These are phyloP conservation scores for Quercus ilex DNA, from an alignment of 306 rosid genomes.

Conservation along the genomic window DNA sequence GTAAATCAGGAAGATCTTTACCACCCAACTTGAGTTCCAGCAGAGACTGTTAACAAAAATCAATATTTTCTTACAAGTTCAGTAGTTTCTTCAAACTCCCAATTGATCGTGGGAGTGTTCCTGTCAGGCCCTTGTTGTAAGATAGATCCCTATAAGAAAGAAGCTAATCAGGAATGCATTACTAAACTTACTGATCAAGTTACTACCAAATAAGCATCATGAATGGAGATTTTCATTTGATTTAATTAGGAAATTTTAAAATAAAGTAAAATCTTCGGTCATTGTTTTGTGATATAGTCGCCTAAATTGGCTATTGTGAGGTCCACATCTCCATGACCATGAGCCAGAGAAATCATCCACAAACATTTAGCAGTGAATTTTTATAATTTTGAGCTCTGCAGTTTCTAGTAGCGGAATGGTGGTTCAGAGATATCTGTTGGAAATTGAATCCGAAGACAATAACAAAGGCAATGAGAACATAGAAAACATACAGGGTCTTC, in stretches of 20 bases:
- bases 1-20: neutral
- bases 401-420: no score
- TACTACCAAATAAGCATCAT: neutral
- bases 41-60: neutral
- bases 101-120: constrained; percentile 45
- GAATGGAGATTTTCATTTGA: neutral
- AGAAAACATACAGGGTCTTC: constrained; percentile 40
- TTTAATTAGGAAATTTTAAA: neutral
- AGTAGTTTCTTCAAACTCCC: constrained; percentile 50
- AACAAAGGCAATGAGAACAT: neutral
- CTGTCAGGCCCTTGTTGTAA: constrained; percentile 42
- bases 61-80: constrained; percentile 40
- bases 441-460: no score
- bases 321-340: no score
- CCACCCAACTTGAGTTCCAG: no score
- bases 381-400: no score
- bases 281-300: no score
- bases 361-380: no score
- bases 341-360: no score
- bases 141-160: constrained; percentile 58
- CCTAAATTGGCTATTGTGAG: no score
- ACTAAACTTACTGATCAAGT: neutral
- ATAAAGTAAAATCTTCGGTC: neutral
- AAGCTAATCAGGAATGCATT: constrained; percentile 10
- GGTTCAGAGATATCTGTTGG: no score